Percentiles rank a stretch among this genome's conserved stretches.
Conservation (phyloP, 441 rosid genomes). For the Erodium moschatum region DNA sequence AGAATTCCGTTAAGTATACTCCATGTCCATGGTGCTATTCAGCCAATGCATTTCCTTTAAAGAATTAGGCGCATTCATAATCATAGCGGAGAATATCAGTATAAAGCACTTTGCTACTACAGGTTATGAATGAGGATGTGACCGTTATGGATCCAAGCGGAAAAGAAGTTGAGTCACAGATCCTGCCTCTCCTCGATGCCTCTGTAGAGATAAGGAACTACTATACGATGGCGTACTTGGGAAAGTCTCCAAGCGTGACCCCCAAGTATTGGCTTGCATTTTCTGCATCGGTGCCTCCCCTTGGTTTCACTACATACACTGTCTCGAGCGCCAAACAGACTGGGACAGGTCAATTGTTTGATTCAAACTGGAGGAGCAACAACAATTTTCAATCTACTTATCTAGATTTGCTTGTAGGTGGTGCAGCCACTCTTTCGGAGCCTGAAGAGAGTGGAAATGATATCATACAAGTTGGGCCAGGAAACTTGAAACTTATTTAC, state of each 20-base stretch:
- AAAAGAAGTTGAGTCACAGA: constrained; percentile 74
- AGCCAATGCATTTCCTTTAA: not conserved
- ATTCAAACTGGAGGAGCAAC: not conserved
- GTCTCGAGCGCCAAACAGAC: constrained; percentile 48
- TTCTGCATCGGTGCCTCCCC: constrained; percentile 69
- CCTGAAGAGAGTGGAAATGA: constrained; percentile 23
- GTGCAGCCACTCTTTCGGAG: constrained; percentile 32
- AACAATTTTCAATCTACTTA: constrained; percentile 17
- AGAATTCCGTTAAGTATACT: too few species aligned
- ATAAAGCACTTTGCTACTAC: constrained; percentile 9
- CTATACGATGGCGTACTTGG: constrained; percentile 75
- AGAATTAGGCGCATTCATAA: not conserved
- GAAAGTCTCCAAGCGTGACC: constrained; percentile 42
- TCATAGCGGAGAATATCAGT: too few species aligned
- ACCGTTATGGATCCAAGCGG: constrained; percentile 71
- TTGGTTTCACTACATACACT: constrained; percentile 83
- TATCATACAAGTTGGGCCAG: constrained; percentile 44
- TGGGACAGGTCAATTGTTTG: constrained; percentile 39
- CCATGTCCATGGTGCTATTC: too few species aligned
- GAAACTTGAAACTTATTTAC: constrained; percentile 42
- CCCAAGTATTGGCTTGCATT: constrained; percentile 92
- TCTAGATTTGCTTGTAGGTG: constrained; percentile 14
- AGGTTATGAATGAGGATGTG: constrained; percentile 62
- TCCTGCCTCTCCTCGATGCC: constrained; percentile 61
- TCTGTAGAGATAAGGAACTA: constrained; percentile 47